A percentile compares a stretch with the other conserved stretches of the same genome.
Evolutionary conservation across 2,329 filamentous ascomycete genomes (phyloP).

Genomic region (Trichoderma arundinaceum): DNA sequence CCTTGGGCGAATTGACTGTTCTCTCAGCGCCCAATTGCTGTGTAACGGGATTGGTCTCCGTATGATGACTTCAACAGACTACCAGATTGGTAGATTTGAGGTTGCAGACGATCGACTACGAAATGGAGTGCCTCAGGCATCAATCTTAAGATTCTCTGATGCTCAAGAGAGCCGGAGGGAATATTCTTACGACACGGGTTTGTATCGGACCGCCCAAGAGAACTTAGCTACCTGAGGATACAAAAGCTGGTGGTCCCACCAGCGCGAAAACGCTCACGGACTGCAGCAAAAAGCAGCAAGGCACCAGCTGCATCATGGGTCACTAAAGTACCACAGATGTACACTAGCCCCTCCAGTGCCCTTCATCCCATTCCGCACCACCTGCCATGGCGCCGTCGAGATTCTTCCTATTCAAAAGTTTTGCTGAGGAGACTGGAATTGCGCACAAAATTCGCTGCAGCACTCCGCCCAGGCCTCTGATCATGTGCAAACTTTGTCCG

Average conservation of each 20-base stretch:
- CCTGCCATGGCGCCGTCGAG: slow-evolving; percentile 36
- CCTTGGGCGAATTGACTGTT: slow-evolving; percentile 43
- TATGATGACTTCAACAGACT: slow-evolving; percentile 38
- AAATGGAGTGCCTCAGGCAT: slow-evolving; percentile 46
- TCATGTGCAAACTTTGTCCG: slow-evolving; percentile 60
- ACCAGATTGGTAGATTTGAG: slow-evolving; percentile 38
- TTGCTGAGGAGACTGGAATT: slow-evolving; percentile 56
- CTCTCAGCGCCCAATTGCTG: slow-evolving; percentile 47
- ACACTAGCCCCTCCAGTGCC: slow-evolving; percentile 27
- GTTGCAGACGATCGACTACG: slow-evolving; percentile 38
- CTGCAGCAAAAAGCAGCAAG: not conserved
- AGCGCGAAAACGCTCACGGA: not conserved
- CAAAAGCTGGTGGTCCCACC: slow-evolving; percentile 6
- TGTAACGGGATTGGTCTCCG: slow-evolving; percentile 41
- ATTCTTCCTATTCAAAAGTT: slow-evolving; percentile 51
- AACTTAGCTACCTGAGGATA: slow-evolving; percentile 19
- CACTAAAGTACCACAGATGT: not conserved
- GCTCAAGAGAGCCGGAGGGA: not conserved
- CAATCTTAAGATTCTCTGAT: slow-evolving; percentile 3
- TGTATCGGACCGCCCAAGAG: slow-evolving; percentile 24
- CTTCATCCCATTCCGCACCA: slow-evolving; percentile 27
- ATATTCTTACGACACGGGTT: slow-evolving; percentile 14
- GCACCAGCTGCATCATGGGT: not conserved
- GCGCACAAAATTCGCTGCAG: slow-evolving; percentile 51
- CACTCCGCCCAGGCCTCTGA: slow-evolving; percentile 56